A percentile compares a stretch with the other conserved stretches of the same genome.
phyloP scores from a whole-genome alignment of 441 rosid species.

The Eutrema salsugineum region DNA sequence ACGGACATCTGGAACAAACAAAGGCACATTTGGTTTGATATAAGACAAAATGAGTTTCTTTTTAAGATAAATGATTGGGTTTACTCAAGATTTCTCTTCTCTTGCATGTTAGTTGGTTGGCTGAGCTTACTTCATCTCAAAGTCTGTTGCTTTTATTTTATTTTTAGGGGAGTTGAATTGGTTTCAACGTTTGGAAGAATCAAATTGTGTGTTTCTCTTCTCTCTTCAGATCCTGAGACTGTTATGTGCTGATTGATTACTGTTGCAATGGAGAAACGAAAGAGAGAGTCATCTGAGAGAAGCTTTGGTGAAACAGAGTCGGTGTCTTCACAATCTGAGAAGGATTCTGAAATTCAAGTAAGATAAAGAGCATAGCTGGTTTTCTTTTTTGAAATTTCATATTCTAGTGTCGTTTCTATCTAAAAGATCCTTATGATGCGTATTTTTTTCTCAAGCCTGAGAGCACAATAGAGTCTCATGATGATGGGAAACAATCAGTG shows the following conservation, averaged over 20 bases:
- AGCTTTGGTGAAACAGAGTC: constrained; percentile 76
- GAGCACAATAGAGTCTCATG: constrained; percentile 50
- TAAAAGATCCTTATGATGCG: background rate
- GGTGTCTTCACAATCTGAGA: constrained; percentile 62
- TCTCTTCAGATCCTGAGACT: constrained; percentile 35
- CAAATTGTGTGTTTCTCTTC: constrained; percentile 4
- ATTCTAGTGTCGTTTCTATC: background rate
- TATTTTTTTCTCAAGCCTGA: constrained; percentile 40
- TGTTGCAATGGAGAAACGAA: constrained; percentile 62
- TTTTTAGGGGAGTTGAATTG: background rate
- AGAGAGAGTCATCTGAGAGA: constrained; percentile 65
- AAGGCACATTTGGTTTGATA: constrained; percentile 22
- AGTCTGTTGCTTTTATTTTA: background rate
- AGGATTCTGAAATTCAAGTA: constrained; percentile 73
- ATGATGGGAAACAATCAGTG: constrained; percentile 41
- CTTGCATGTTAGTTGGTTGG: constrained; percentile 32
- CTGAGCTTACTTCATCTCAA: constrained; percentile 20
- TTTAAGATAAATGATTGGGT: constrained; percentile 13
- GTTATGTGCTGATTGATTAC: constrained; percentile 34
- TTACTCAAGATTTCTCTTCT: constrained; percentile 19
- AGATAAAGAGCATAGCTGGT: background rate
- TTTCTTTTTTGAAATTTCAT: background rate
- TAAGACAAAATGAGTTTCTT: constrained; percentile 19
- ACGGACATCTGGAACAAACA: constrained; percentile 11
- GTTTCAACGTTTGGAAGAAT: background rate